Base-by-base conservation (phyloP, 2,329 filamentous ascomycete genomes). In the Aspergillus latus region DNA sequence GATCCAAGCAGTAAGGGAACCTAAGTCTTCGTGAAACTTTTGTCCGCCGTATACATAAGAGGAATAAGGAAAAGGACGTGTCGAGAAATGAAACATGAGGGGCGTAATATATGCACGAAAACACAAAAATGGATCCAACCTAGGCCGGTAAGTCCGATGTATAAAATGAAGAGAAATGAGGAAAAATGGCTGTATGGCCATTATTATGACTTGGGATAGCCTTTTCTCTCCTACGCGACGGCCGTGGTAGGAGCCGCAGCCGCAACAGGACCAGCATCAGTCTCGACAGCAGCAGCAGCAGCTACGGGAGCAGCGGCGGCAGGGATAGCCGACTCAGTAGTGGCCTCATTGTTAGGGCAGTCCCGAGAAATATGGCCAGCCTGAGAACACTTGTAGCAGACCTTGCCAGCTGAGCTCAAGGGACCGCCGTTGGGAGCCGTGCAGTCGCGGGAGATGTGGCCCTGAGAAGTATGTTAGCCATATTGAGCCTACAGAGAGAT, bases 331-430 rank as follows among this genome's bases (percentile, higher is more conserved):
- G 74, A 69, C 28, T 76, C 68, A 49, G 69, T 65, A 49, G 65
- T 63, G 37, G 79, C 71, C 65, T 82, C 81, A 65, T 85, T 88
- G 87, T 85, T 92, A 76, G 92, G 89, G 82, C 94, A 97, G 68
- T 97, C 93, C 62, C 93, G 89, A 57, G 91, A 96, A 76, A 97
- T 97, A 78, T 97, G 93, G 52, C 94, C 94, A 57, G 92, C 86
- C 80, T 97, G 90, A 64, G 93, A 91, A 74, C 94, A 99, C 76
- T 92, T 89, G 82, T 99, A 99, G 85, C 94, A 99, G 63, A 92
- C 96, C 86, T 97, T 99, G 72, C 93, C 93, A 61, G 90, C 91
- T 62, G 91, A 95, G 84, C 94, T 97, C 65, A 97, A 83, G 47
- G 93, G 92, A 26, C 94, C 94, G 56, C 94, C 94, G 76, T 97